Conservation (phyloP, 257 asterid genomes). For the Solanum rostratum region DNA sequence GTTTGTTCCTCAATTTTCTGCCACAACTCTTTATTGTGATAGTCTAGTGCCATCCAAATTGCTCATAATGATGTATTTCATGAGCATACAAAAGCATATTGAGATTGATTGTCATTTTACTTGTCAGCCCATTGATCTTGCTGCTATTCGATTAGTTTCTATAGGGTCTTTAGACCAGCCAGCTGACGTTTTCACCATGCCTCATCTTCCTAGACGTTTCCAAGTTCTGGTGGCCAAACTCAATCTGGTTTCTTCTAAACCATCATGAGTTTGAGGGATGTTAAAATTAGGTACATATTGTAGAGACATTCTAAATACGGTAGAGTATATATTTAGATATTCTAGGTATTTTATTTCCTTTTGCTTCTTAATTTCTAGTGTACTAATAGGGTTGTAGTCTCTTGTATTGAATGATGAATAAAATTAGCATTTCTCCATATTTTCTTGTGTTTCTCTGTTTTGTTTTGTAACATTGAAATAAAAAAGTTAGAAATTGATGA, state of each 20-base stretch:
- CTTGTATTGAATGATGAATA: neutral
- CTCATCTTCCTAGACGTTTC: neutral
- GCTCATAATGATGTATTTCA: neutral
- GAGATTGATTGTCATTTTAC: neutral
- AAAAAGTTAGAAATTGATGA: no score
- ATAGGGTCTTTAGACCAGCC: neutral
- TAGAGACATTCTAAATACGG: neutral
- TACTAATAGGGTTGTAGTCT: neutral
- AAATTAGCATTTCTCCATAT: no score
- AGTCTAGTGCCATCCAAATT: neutral
- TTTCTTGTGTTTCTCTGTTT: no score
- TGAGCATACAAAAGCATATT: neutral
- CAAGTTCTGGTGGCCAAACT: neutral
- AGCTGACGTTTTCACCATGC: neutral
- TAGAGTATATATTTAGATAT: neutral
- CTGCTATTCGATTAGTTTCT: neutral
- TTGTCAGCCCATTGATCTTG: neutral
- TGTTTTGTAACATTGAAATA: no score
- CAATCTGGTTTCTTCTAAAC: neutral
- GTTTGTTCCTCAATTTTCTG: neutral
- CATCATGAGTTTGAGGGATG: conserved; percentile 3
- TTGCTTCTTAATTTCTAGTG: neutral
- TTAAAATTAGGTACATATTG: neutral
- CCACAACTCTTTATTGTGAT: neutral
- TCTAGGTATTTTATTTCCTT: neutral